Conservation (phyloP, 495 filamentous ascomycete genomes). For the Neurospora sp. region DNA sequence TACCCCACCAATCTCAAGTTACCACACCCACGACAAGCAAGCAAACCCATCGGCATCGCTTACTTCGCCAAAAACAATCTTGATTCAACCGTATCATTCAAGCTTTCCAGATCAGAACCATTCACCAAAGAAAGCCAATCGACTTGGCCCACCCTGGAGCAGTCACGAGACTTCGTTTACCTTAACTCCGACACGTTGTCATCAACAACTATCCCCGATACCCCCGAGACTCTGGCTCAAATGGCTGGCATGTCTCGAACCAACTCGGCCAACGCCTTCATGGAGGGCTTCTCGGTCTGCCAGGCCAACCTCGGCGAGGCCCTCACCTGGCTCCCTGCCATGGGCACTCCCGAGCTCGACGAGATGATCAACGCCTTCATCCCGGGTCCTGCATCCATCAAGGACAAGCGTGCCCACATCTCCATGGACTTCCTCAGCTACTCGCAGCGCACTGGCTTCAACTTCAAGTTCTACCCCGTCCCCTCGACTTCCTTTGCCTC, state of each 20-base stretch:
- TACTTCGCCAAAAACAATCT: not conserved
- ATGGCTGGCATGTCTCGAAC: constrained; percentile 32
- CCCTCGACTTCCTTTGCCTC: constrained; percentile 25
- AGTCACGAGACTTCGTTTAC: not conserved
- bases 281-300: constrained; percentile 38
- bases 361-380: constrained; percentile 42
- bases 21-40: not conserved
- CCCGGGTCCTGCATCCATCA: constrained; percentile 36
- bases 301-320: constrained; percentile 39
- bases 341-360: constrained; percentile 44
- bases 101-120: not conserved
- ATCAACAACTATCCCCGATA: not conserved
- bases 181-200: not conserved
- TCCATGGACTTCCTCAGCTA: constrained; percentile 46
- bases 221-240: not conserved
- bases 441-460: constrained; percentile 31
- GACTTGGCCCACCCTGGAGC: not conserved
- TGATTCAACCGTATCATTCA: not conserved
- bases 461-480: constrained; percentile 43
- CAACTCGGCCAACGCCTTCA: constrained; percentile 25
- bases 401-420: constrained; percentile 42
- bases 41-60: not conserved
- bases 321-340: constrained; percentile 43
- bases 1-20: not conserved
- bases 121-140: not conserved